Evolutionary conservation across 441 rosid genomes (phyloP).

Genomic region (Brassica hybrid): DNA sequence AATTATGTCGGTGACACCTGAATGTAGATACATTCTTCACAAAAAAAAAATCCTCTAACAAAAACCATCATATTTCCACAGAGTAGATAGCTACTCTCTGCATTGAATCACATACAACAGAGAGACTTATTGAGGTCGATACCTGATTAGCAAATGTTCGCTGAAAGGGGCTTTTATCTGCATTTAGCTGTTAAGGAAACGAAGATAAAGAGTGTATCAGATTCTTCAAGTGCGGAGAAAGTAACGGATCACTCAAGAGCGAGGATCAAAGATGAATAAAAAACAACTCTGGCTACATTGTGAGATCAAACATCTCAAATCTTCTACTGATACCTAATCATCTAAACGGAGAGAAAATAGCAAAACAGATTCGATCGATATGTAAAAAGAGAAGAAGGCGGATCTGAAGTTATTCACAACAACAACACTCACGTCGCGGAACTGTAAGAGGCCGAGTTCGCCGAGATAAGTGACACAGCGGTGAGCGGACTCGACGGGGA

Average conservation of each 20-base stretch:
- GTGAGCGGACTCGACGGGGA: slow-evolving; percentile 92
- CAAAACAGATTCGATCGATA: slow-evolving; percentile 25
- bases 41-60: background rate
- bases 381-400: slow-evolving; percentile 26
- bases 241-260: slow-evolving; percentile 25
- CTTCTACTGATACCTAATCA: slow-evolving; percentile 24
- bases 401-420: slow-evolving; percentile 45
- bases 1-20: slow-evolving; percentile 7
- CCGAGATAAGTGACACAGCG: slow-evolving; percentile 94
- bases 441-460: slow-evolving; percentile 92
- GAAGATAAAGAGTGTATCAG: slow-evolving; percentile 29
- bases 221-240: slow-evolving; percentile 1
- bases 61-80: background rate
- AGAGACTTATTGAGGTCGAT: slow-evolving; percentile 21
- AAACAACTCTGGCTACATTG: slow-evolving; percentile 14
- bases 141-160: slow-evolving; percentile 97
- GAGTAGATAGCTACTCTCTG: background rate
- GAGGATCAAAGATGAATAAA: slow-evolving; percentile 19
- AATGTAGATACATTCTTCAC: slow-evolving; percentile 4
- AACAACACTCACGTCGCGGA: slow-evolving; percentile 77
- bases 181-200: slow-evolving; percentile 71
- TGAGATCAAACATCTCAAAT: slow-evolving; percentile 25
- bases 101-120: slow-evolving; percentile 7
- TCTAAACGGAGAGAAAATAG: slow-evolving; percentile 28
- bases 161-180: slow-evolving; percentile 90